Percentiles rank a stretch among this genome's conserved stretches.
Conservation (phyloP, 345 rosid genomes). For the Hibiscus syriacus region DNA sequence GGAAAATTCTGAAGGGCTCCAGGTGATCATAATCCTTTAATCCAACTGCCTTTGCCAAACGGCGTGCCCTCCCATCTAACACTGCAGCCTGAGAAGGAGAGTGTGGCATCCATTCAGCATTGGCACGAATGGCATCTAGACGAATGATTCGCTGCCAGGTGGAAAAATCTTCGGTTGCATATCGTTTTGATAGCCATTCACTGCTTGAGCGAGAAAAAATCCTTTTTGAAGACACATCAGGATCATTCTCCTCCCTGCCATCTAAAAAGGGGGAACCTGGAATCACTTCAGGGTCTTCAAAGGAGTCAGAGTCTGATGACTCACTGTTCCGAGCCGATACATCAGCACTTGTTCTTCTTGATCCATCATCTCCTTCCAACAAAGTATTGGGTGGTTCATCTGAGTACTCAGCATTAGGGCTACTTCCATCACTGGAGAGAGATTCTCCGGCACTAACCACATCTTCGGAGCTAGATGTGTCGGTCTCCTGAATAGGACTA, state of each 20-base stretch:
- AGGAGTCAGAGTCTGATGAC: constrained; percentile 76
- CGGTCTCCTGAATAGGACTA: constrained; percentile 37
- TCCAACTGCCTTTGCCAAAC: constrained; percentile 65
- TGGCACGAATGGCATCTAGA: constrained; percentile 87
- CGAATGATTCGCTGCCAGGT: constrained; percentile 96
- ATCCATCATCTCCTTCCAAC: constrained; percentile 42
- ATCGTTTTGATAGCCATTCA: constrained; percentile 21
- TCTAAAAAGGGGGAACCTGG: constrained; percentile 36
- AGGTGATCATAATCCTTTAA: constrained; percentile 74
- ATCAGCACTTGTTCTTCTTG: constrained; percentile 41
- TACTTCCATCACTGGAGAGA: constrained; percentile 50
- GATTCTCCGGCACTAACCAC: constrained; percentile 60
- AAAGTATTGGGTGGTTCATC: constrained; percentile 50
- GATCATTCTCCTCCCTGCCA: constrained; percentile 33
- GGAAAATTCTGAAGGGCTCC: constrained; percentile 69
- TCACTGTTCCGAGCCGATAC: constrained; percentile 50
- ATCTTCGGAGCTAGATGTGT: constrained; percentile 61
- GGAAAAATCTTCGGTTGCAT: constrained; percentile 51
- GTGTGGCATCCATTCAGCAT: constrained; percentile 67
- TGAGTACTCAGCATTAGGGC: constrained; percentile 38
- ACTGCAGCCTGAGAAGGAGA: constrained; percentile 52
- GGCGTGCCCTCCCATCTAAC: constrained; percentile 49
- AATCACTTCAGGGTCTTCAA: constrained; percentile 57
- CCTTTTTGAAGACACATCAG: constrained; percentile 22
- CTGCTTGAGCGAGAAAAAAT: constrained; percentile 25